Conservation (phyloP, 2,329 filamentous ascomycete genomes). For the Aspergillus terreus region DNA sequence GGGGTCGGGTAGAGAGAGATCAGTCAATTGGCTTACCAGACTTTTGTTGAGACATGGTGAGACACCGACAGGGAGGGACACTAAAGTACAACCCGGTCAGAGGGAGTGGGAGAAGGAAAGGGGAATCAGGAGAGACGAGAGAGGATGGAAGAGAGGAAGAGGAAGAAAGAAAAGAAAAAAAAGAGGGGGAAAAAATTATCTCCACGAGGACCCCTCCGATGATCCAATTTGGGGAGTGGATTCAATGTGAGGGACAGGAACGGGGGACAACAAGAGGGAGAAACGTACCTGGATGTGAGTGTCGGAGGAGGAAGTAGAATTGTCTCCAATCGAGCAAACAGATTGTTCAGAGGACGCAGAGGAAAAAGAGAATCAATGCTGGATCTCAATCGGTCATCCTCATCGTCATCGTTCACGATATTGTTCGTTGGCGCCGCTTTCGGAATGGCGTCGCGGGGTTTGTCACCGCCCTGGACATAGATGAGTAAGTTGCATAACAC, state of each 20-base stretch:
- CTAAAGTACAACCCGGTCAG: constrained; percentile 14
- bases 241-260: background rate
- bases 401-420: background rate
- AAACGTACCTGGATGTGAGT: background rate
- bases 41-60: constrained; percentile 39
- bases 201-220: constrained; percentile 6
- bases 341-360: background rate
- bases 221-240: background rate
- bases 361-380: background rate
- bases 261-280: background rate
- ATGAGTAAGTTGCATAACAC: no score
- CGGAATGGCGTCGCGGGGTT: constrained; percentile 4
- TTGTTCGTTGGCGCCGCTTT: constrained; percentile 12
- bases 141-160: constrained; percentile 9
- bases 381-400: background rate
- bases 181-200: constrained; percentile 6
- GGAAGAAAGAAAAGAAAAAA: constrained; percentile 1
- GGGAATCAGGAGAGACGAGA: background rate
- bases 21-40: constrained; percentile 29
- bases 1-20: constrained; percentile 12
- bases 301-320: background rate
- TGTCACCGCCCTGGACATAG: no score
- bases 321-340: background rate
- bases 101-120: constrained; percentile 6
- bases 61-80: constrained; percentile 17